Conservation (phyloP, 805 yeast genomes). For the Kodamaea restingae region DNA sequence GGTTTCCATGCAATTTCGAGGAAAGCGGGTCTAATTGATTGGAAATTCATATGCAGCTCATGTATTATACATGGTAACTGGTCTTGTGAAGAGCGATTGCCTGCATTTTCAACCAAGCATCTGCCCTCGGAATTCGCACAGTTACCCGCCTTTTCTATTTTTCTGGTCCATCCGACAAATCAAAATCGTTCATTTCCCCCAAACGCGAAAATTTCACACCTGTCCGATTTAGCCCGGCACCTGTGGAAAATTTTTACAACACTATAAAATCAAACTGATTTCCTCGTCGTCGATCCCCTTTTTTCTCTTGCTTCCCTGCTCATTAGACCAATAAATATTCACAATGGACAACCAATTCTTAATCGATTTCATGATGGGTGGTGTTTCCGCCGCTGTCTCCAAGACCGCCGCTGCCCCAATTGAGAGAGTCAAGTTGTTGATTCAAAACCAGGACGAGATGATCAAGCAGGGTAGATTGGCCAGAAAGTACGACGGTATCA, state of each 20-base stretch:
- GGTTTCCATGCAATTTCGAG: too few species aligned
- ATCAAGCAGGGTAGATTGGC: conserved; percentile 94
- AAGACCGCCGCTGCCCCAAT: conserved; percentile 98
- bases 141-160: conserved; percentile 5
- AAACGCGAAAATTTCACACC: conserved; percentile 4
- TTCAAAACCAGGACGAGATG: conserved; percentile 98
- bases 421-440: conserved; percentile 93
- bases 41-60: too few species aligned
- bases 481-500: conserved; percentile 82
- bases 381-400: conserved; percentile 98
- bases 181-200: conserved; percentile 7
- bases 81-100: background rate
- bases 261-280: conserved; percentile 5
- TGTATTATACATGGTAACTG: too few species aligned
- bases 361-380: conserved; percentile 83
- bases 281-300: conserved; percentile 3
- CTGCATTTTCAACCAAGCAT: background rate
- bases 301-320: conserved; percentile 6
- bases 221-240: conserved; percentile 13
- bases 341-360: conserved; percentile 29
- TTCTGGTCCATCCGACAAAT: conserved; percentile 5
- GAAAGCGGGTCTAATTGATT: too few species aligned
- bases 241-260: conserved; percentile 4
- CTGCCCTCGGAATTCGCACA: conserved; percentile 1
- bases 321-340: conserved; percentile 6